phyloP scores from a whole-genome alignment of 73 alveolate species.

The Paramecium biaurelia region DNA sequence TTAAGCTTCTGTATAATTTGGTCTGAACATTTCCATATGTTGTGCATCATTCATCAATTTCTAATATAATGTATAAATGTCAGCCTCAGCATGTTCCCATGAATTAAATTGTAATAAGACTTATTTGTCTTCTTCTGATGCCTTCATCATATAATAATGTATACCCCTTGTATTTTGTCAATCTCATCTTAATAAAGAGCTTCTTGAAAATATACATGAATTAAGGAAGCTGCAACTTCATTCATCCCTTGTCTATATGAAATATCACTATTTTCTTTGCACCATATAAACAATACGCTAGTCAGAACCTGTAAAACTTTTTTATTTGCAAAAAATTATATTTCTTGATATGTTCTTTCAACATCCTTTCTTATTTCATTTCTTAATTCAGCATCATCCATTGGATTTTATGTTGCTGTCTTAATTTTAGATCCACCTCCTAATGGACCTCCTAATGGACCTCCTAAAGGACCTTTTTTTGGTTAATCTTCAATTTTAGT shows the following conservation, averaged over 20 bases:
- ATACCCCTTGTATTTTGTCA: slow-evolving; percentile 2
- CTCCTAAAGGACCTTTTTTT: slow-evolving; percentile 15
- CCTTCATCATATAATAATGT: background rate
- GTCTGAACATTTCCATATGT: slow-evolving; percentile 68
- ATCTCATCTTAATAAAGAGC: slow-evolving; percentile 38
- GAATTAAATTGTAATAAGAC: slow-evolving; percentile 6
- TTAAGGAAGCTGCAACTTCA: slow-evolving; percentile 65
- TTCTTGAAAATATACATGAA: slow-evolving; percentile 48
- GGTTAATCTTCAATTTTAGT: background rate
- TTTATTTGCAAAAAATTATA: slow-evolving; percentile 31
- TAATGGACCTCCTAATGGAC: slow-evolving; percentile 38
- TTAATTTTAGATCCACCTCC: slow-evolving; percentile 10
- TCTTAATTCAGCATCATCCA: slow-evolving; percentile 50
- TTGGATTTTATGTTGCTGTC: background rate
- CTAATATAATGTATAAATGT: slow-evolving; percentile 18
- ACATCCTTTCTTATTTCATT: slow-evolving; percentile 62
- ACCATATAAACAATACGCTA: slow-evolving; percentile 51
- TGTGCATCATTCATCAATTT: slow-evolving; percentile 57
- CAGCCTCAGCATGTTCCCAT: slow-evolving; percentile 65
- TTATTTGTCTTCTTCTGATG: slow-evolving; percentile 41
- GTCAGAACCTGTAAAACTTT: slow-evolving; percentile 35
- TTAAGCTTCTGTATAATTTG: slow-evolving; percentile 50
- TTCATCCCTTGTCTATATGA: slow-evolving; percentile 66
- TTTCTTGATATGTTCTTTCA: slow-evolving; percentile 59
- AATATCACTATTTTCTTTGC: slow-evolving; percentile 59